Conservation (phyloP, 345 rosid genomes). For the Excoecaria agallocha region DNA sequence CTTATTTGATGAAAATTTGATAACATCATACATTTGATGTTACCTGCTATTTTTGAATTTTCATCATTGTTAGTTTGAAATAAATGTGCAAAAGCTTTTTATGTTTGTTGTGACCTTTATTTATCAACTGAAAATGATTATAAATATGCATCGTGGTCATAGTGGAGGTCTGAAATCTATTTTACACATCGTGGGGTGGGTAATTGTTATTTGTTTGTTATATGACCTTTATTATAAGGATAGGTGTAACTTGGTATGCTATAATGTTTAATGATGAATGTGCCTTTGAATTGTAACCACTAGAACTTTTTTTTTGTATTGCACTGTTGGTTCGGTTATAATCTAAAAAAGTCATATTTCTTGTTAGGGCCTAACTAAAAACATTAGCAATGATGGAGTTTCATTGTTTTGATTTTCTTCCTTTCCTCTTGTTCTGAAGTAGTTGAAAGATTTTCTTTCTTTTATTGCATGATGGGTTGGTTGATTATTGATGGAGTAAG, state of each 20-base stretch:
- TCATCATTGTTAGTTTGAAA: not conserved
- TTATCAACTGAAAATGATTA: not conserved
- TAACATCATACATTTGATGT: no score
- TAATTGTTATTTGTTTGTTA: not conserved
- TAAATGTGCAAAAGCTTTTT: not conserved
- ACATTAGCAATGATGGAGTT: not conserved
- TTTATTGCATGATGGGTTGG: no score
- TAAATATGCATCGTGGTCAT: no score
- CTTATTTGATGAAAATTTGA: no score
- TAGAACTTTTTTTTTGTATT: not conserved
- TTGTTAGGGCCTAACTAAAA: not conserved
- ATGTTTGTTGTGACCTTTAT: not conserved
- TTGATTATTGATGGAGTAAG: no score
- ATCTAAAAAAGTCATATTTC: not conserved
- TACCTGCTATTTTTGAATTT: no score
- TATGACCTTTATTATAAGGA: not conserved
- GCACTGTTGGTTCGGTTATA: not conserved
- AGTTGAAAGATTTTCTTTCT: no score
- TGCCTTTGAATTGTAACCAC: not conserved
- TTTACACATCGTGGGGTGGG: not conserved
- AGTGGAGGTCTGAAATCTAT: no score
- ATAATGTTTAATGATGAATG: not conserved
- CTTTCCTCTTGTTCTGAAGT: not conserved
- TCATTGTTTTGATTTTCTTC: not conserved
- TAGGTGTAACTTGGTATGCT: not conserved